Conservation (phyloP, 2,329 filamentous ascomycete genomes). For the Fusarium multiceps region DNA sequence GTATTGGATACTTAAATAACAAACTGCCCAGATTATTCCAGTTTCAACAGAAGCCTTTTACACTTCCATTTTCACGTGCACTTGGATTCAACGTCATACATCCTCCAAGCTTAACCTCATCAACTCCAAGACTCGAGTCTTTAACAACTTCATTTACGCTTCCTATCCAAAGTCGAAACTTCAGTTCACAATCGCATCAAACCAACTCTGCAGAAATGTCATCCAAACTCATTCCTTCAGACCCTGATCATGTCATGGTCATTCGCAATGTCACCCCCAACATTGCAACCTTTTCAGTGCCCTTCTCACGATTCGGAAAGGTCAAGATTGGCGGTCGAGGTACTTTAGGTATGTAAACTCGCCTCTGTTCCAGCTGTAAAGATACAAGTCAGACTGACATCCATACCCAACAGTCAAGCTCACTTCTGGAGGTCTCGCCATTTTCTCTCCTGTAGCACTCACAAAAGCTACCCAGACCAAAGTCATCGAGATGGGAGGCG, state of each 20-base stretch:
- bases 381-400: not conserved
- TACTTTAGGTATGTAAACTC: slow-evolving; percentile 75
- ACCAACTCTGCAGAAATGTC: slow-evolving; percentile 60
- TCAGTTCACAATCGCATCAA: slow-evolving; percentile 20
- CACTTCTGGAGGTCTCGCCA: slow-evolving; percentile 78
- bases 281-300: slow-evolving; percentile 81
- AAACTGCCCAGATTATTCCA: slow-evolving; percentile 1
- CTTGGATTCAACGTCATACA: slow-evolving; percentile 1
- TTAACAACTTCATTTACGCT: not conserved
- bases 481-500: slow-evolving; percentile 72
- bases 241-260: slow-evolving; percentile 88
- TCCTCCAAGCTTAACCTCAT: slow-evolving; percentile 18
- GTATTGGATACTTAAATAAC: slow-evolving; percentile 14
- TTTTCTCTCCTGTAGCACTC: slow-evolving; percentile 91
- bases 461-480: slow-evolving; percentile 77
- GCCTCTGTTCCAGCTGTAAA: not conserved
- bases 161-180: slow-evolving; percentile 2
- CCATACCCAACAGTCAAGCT: slow-evolving; percentile 72
- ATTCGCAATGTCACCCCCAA: slow-evolving; percentile 86
- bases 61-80: slow-evolving; percentile 22
- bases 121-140: not conserved
- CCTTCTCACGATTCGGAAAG: slow-evolving; percentile 83
- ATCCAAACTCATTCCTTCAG: slow-evolving; percentile 71
- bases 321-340: slow-evolving; percentile 88
- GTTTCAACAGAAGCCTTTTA: not conserved